Base-by-base conservation (phyloP, 495 filamentous ascomycete genomes). In the Cairneyella variabilis region DNA sequence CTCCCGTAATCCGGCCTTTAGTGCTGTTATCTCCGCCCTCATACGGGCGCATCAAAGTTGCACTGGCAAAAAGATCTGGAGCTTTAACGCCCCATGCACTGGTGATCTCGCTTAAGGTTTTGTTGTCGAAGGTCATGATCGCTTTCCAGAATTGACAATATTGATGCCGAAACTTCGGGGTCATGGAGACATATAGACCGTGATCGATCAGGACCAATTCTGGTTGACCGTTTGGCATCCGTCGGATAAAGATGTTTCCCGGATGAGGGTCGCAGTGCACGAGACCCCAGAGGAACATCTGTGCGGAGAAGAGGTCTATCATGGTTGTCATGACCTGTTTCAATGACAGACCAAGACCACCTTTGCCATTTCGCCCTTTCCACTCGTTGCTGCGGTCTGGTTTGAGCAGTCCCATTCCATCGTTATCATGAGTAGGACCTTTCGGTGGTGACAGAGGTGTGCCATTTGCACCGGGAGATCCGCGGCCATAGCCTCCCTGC, bases 191-290 rank as follows among this genome's bases (percentile, higher is more conserved):
- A 69, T 98, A 98, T 25, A 98, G 78, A 0, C 92, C 92, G 66
- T 98, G 92, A 69, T 98, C 92, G 61, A 98, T 96, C 9, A 98
- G 84, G 1, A 97, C 91, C 16, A 98, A 76, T 67, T 98, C 90
- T 0, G 93, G 77, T 34, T 85, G 78, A 26, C 92, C 92, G 26
- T 74, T 82, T 2, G 91, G 89, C 17, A 88, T 73, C 0, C 93
- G 87, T 1, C 92, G 82, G 63, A 97, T 86, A 70, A 98, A 95
- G 63, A 98, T 95, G 67, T 98, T 98, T 0, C 92, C 92, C 0
- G 93, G 93, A 62, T 98, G 92, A 2, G 92, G 92, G 66, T 98
- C 92, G 68, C 91, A 96, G 70, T 97, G 92, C 0, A 97, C 87
- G 37, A 83, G 78, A 18, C 92, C 92, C 84, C 89, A 97, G 54